phyloP scores from a whole-genome alignment of 139 green algal species.

The Tetradesmus lagerheimii region DNA sequence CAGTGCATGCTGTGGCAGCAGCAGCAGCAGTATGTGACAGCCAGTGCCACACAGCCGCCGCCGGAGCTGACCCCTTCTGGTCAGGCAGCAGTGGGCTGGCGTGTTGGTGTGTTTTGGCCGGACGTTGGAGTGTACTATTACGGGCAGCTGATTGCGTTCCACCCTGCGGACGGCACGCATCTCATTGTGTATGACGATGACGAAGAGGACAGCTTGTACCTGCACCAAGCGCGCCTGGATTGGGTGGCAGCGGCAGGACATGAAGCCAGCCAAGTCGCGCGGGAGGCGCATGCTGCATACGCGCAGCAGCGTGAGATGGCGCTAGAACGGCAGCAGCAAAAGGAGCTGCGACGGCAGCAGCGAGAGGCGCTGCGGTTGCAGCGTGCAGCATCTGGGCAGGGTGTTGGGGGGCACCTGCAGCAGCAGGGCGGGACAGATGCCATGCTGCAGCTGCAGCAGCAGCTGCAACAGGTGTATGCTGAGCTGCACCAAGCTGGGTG shows the following conservation, averaged over 20 bases:
- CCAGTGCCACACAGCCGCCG: neutral
- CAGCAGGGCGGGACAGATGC: neutral
- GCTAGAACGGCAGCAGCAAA: neutral
- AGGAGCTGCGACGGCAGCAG: constrained; percentile 19
- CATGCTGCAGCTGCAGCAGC: neutral
- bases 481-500: neutral
- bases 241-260: constrained; percentile 43
- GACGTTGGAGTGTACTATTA: constrained; percentile 61
- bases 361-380: neutral
- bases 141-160: constrained; percentile 48
- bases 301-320: neutral
- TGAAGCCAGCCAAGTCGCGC: neutral
- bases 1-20: constrained; percentile 41
- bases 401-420: neutral
- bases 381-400: neutral
- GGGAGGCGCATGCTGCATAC: constrained; percentile 4
- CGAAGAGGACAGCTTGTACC: constrained; percentile 56
- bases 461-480: constrained; percentile 19
- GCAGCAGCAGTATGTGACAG: constrained; percentile 34
- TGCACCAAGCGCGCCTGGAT: constrained; percentile 48
- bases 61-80: neutral
- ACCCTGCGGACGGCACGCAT: constrained; percentile 40
- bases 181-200: constrained; percentile 77
- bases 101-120: constrained; percentile 55
- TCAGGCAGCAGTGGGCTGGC: constrained; percentile 38